Evolutionary conservation across 2,329 filamentous ascomycete genomes (phyloP), one percentile per base, ranked within the genome.

Genomic region (Epichloe coenophiala): DNA sequence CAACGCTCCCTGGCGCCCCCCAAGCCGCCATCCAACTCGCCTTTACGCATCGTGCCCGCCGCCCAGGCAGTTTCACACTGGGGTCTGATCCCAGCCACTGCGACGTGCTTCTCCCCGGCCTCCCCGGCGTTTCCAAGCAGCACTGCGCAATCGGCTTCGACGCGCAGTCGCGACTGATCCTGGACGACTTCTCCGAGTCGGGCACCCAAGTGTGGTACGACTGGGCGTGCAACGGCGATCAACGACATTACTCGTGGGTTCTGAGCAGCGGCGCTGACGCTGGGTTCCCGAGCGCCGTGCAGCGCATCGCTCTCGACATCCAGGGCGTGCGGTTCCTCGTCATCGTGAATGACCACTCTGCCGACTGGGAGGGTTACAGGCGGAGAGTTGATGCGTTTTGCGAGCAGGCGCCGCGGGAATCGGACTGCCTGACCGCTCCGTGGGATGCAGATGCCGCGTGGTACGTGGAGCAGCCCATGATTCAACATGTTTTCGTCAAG

Each of bases 121-220:
- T 65, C 12, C 58, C 60, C 0, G 65, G 66, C 47, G 61, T 71
- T 45, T 60, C 63, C 9, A 55, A 62, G 11, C 60, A 60, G 48
- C 68, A 71, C 57, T 70, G 68, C 60, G 58, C 60, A 43, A 38
- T 71, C 49, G 61, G 64, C 56, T 71, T 71, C 47, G 68, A 70
- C 55, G 60, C 60, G 17, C 61, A 68, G 48, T 61, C 61, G 15
- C 59, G 68, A 27, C 63, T 71, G 38, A 58, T 68, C 4, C 63
- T 71, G 8, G 61, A 65, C 47, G 68, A 71, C 57, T 65, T 63
- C 43, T 70, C 68, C 2, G 59, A 60, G 37, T 36, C 47, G n/a
- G 68, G 68, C 13, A 71, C 68, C 1, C 63, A 68, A 46, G 67
- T 71, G 33, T 71, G 68, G 68, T 70, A 68, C 57, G 67, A 69